A percentile compares a stretch with the other conserved stretches of the same genome.
Evolutionary conservation across 805 yeast species (phyloP).

Genomic region (Wickerhamiella spandovensis): DNA sequence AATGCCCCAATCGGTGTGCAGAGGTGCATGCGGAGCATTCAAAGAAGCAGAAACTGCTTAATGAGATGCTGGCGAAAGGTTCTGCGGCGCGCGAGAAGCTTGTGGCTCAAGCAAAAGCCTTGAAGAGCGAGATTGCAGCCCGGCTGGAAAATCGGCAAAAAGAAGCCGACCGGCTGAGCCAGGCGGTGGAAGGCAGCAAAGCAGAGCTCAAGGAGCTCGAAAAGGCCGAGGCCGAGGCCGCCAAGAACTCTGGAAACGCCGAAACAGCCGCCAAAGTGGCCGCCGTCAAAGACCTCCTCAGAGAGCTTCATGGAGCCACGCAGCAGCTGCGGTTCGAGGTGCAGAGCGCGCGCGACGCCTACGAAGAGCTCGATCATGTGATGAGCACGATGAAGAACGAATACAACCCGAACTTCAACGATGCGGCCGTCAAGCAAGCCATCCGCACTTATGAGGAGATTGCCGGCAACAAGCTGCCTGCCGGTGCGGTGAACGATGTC

Average conservation of each 20-base stretch:
- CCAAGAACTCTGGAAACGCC: background rate
- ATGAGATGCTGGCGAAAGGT: conserved; percentile 25
- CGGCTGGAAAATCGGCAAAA: conserved; percentile 1
- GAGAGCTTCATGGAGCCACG: conserved; percentile 8
- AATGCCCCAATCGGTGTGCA: conserved; percentile 45
- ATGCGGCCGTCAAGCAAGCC: conserved; percentile 68
- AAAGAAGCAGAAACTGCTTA: conserved; percentile 14
- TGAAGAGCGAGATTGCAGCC: conserved; percentile 4
- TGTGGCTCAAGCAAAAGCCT: conserved; percentile 18
- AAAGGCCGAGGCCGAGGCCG: conserved; percentile 3
- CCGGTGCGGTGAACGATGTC: background rate
- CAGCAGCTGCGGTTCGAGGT: conserved; percentile 5
- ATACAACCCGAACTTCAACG: conserved; percentile 79
- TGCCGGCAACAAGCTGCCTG: background rate
- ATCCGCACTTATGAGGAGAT: conserved; percentile 32
- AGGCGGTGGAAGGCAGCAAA: conserved; percentile 12
- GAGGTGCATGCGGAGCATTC: conserved; percentile 34
- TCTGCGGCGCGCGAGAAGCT: conserved; percentile 24
- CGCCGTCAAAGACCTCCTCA: conserved; percentile 12
- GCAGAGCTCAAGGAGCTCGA: conserved; percentile 22
- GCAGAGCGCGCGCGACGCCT: conserved; percentile 5
- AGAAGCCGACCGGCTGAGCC: conserved; percentile 13
- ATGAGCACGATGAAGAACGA: conserved; percentile 36
- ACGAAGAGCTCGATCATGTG: conserved; percentile 22
- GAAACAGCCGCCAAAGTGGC: conserved; percentile 9